These are phyloP conservation scores for Davidsoniella eucalypti DNA, from an alignment of 2,329 filamentous ascomycete genomes.

Conservation along the genomic window DNA sequence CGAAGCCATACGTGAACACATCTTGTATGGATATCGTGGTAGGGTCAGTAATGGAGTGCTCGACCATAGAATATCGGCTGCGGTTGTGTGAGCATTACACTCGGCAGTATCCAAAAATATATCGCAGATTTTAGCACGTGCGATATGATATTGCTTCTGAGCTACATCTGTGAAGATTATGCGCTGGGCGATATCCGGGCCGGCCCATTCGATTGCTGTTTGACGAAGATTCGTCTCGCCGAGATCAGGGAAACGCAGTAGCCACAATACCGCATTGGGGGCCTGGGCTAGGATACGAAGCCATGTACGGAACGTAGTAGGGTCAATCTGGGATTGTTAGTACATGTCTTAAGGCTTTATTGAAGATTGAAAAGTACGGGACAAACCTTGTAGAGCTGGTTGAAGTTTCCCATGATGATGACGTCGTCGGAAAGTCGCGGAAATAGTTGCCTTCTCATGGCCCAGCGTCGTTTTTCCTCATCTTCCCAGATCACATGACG, in stretches of 20 bases:
- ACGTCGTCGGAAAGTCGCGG: slow-evolving; percentile 65
- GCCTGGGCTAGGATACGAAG: slow-evolving; percentile 72
- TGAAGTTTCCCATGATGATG: slow-evolving; percentile 94
- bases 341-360: no score
- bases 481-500: slow-evolving; percentile 60
- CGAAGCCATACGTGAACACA: slow-evolving; percentile 96
- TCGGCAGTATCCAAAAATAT: slow-evolving; percentile 94
- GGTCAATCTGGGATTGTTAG: slow-evolving; percentile 56
- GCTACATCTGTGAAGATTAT: slow-evolving; percentile 95
- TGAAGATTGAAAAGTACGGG: background rate
- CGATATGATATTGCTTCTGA: slow-evolving; percentile 86
- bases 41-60: slow-evolving; percentile 84
- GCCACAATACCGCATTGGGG: slow-evolving; percentile 82
- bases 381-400: slow-evolving; percentile 89
- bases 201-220: slow-evolving; percentile 72
- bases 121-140: slow-evolving; percentile 79
- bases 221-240: slow-evolving; percentile 72
- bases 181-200: slow-evolving; percentile 65
- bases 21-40: slow-evolving; percentile 89
- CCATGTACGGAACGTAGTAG: slow-evolving; percentile 91
- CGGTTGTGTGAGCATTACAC: slow-evolving; percentile 95
- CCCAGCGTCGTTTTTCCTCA: slow-evolving; percentile 69
- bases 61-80: slow-evolving; percentile 90
- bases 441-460: slow-evolving; percentile 86
- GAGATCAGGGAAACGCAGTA: slow-evolving; percentile 88